Percentiles rank a stretch among this genome's conserved stretches.
Conservation (phyloP, 2,329 filamentous ascomycete species). For the Penicillium rolfsii region DNA sequence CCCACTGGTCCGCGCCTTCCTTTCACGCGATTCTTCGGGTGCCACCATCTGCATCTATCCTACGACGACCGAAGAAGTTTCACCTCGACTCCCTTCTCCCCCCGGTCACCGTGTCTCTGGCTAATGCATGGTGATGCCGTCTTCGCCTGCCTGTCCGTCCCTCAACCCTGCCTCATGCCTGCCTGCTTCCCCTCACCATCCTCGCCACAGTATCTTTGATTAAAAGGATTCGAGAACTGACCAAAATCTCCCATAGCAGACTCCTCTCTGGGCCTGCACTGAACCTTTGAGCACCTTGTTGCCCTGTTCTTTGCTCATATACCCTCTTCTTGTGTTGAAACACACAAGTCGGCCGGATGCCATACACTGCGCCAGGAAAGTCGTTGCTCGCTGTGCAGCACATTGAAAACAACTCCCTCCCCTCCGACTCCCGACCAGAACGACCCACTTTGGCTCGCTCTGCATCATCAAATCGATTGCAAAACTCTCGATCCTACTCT, state of each 20-base stretch:
- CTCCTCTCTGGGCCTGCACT: constrained; percentile 15
- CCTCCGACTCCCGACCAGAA: constrained; percentile 29
- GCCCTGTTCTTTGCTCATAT: constrained; percentile 16
- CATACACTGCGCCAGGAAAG: constrained; percentile 56
- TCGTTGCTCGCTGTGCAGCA: constrained; percentile 58
- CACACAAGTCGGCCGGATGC: constrained; percentile 50
- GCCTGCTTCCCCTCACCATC: not conserved
- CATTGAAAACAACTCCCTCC: constrained; percentile 56
- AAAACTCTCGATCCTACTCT: constrained; percentile 59
- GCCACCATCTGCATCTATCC: constrained; percentile 29
- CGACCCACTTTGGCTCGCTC: constrained; percentile 27
- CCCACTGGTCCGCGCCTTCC: constrained; percentile 22
- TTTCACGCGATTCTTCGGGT: constrained; percentile 19
- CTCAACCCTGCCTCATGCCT: constrained; percentile 4
- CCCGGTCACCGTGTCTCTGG: constrained; percentile 15
- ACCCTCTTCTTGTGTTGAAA: constrained; percentile 34
- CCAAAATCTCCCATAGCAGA: constrained; percentile 6
- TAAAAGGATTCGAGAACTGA: constrained; percentile 18
- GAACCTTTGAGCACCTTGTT: constrained; percentile 5
- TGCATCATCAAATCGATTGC: constrained; percentile 45
- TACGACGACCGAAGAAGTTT: constrained; percentile 16
- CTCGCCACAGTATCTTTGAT: constrained; percentile 19
- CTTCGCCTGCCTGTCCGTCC: constrained; percentile 18
- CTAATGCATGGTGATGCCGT: constrained; percentile 23
- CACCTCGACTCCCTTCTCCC: constrained; percentile 1